Base-by-base conservation (phyloP, 768 basidiomycete genomes). In the Kwoniella mangroviensis region DNA sequence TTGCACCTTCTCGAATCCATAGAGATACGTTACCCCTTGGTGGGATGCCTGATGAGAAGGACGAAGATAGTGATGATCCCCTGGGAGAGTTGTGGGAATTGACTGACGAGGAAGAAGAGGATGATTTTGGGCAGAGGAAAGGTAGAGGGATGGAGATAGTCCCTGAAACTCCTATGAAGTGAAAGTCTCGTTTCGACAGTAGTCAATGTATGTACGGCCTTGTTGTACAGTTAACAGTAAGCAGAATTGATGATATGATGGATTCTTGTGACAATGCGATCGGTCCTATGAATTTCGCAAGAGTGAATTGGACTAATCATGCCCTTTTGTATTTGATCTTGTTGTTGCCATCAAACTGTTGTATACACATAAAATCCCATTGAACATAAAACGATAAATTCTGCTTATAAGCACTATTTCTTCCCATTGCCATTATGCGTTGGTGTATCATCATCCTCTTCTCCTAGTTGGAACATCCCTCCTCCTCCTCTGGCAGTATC, bases 101-200 rank as follows among this genome's bases (percentile, higher is more conserved):
- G 73, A 80, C 79, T 15, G 79, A 80, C 59, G 79, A 80, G 28
- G 79, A 80, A 60, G 73, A 73, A 21, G 76, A 74, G 5, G 63
- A 21, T 22, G 66, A 59, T 3, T 51, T 41, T 7, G 40, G 19
- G 43, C 24, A 10, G 17, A 22, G 15, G 13, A 21, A 24, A 45
- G 64, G 57, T 4, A 57, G 11, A 41, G 42, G 68, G 26, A 21
- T 55, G 3, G 43, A 51, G 11, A 68, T 71, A 57, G 56, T 79
- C 1, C 75, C 78, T 24, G 78, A 79, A 41, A 79, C 78, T 1
- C 78, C 78, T 52, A 67, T 69, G 24, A 68, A 70, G 61, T 77
- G 65, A 70, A 34, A 34, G 34, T 34, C 34, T 34, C 6, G 34
- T 34, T 4, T 43, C 34, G 26, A 28, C 34, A 41, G 15, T 28